Evolutionary conservation across 768 basidiomycete species (phyloP), one percentile per base, ranked within the genome.

Genomic region (Leucocoprinus birnbaumii): DNA sequence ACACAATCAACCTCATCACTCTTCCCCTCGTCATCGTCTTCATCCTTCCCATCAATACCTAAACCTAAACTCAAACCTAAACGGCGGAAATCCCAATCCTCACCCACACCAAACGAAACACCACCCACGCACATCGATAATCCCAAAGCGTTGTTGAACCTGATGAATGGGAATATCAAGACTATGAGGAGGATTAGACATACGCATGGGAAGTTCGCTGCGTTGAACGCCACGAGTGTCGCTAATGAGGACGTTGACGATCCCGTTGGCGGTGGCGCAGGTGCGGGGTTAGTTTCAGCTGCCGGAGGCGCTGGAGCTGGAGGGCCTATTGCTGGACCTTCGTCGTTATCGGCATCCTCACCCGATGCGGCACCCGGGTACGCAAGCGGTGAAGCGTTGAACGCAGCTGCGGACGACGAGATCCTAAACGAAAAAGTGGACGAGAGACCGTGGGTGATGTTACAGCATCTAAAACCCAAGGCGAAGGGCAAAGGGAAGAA

Each of bases 121-220:
- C 53, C 56, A 35, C 55, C 58, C 2, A 55, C 53, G 21, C 45
- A 56, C 41, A 53, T 59, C 8, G 58, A 63, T n/a, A 65, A 70
- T 22, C 66, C 74, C 1, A 79, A 76, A 55, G 77, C 85, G 1
- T 68, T 93, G 18, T 72, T 91, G n/a, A 71, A 70, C 14, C 62
- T 85, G 51, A 91, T 93, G 85, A 91, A 88, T 65, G 73, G 73
- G 49, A 93, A 93, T 63, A 83, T 93, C 55, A 82, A 77, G 59
- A 87, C 87, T 2, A 78, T 92, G 71, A 82, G 85, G 55, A 80
- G 86, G 22, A 79, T 93, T 26, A 76, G 89, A 51, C 80, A 82
- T 58, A 89, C 86, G 0, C 89, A 94, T 64, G 73, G 80, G 55
- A 87, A 85, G 62, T 86, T 91, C 59, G 75, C 82, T 0, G 80